Evolutionary conservation across 768 basidiomycete genomes (phyloP), one percentile per base, ranked within the genome.

Genomic region (Imleria badia): DNA sequence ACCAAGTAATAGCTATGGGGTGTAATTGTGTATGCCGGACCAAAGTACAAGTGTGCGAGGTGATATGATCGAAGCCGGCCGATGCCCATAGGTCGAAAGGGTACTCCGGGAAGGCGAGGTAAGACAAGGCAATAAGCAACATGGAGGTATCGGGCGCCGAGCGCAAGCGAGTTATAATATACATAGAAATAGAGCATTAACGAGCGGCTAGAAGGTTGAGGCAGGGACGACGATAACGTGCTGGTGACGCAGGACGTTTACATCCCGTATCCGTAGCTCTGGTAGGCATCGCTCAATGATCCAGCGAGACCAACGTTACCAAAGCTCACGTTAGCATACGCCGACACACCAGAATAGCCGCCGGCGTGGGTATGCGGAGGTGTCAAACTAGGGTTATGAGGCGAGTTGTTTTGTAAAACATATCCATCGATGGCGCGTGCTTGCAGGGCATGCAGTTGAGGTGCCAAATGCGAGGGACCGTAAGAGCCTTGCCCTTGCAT

Each of bases 241-340:
- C 36, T 60, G 62, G 48, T 36, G 17, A 43, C 34, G 36, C 35
- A 41, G 53, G 31, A 45, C 31, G 48, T 73, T 84, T 80, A 91
- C 87, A 91, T 89, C 67, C 87, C 84, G 65, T 92, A 92, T 54
- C 84, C 86, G 64, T 86, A 92, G 59, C 76, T 75, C 75, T 88
- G 87, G 76, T 92, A 92, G 33, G 86, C 87, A 72, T 91, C 89
- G 64, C 77, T 82, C 64, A 86, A 75, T 38, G 81, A 75, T 44
- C 78, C 77, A 38, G 84, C 71, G 56, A 80, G 67, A 51, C 76
- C 75, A 56, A 77, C 72, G 57, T 68, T 70, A 45, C 75, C 74
- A 69, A 78, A 82, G 64, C 79, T 82, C 64, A 79, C 79, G 66
- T 83, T 85, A 58, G 69, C 69, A 60, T 78, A 81, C 20, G 72